Conservation (phyloP, 805 yeast genomes). For the Kodamaea leandrae region DNA sequence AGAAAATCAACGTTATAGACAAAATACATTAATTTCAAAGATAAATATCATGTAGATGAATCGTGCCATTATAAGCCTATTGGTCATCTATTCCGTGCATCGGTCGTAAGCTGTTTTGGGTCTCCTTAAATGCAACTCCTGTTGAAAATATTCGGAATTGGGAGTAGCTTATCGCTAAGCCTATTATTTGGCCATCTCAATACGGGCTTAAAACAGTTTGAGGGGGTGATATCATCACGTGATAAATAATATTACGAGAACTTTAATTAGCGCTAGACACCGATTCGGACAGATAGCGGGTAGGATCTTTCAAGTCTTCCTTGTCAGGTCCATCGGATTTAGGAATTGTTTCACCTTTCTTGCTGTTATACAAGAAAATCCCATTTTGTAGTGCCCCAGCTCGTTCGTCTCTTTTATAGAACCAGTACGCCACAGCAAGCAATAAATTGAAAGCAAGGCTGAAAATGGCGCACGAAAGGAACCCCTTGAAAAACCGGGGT, state of each 20-base stretch:
- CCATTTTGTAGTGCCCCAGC: slow-evolving; percentile 46
- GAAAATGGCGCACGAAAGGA: slow-evolving; percentile 36
- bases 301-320: neutral
- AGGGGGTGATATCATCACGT: no score
- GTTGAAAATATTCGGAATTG: no score
- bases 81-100: neutral
- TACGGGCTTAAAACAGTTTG: no score
- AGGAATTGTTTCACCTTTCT: slow-evolving; percentile 7
- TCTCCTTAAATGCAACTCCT: no score
- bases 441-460: slow-evolving; percentile 26
- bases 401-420: slow-evolving; percentile 53
- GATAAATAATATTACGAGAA: no score
- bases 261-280: neutral
- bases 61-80: neutral
- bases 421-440: slow-evolving; percentile 27
- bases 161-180: no score
- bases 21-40: neutral
- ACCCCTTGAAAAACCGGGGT: slow-evolving; percentile 23
- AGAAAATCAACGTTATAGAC: neutral
- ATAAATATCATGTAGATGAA: neutral
- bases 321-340: neutral
- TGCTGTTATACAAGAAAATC: slow-evolving; percentile 21
- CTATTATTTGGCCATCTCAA: no score
- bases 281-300: neutral
- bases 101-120: neutral